Evolutionary conservation across 768 basidiomycete genomes (phyloP), one percentile per base, ranked within the genome.

Genomic region (Tylopilus subfusipes): DNA sequence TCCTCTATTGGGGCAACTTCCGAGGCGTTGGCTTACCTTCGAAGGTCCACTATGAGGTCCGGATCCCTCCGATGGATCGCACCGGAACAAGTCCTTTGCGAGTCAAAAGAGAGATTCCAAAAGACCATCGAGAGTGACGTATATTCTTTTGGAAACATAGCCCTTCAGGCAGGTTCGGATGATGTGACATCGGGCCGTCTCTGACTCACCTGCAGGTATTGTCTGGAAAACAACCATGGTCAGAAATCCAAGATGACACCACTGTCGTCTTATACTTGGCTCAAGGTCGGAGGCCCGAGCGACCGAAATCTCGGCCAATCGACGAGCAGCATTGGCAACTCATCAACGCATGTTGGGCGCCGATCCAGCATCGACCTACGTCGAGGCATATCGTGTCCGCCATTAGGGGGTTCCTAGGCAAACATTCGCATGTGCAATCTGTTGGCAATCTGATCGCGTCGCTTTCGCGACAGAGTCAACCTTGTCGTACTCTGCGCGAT

Each of bases 1-100:
- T 74, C 76, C 0, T 10, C 47, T 7, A 18, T 57, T 8, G 56
- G 39, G 6, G 31, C 29, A 19, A 51, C 24, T 6, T 27, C 49
- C 0, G 54, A 56, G 25, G 50, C 25, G 3, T 27, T 39, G 12
- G 25, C 22, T 9, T 44, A 39, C 22, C 54, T 56, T 19, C 46
- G 52, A 24, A 44, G 21, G 51, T 60, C 40, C 64, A 75, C 46
- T 66, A 68, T 14, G 76, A 74, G 19, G 18, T 33, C 59, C 3
- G 50, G 38, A 2, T 72, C 76, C n/a, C 66, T 78, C 19, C 70
- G 78, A 1, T 79, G 77, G 76, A 72, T 75, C 5, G 76, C 76
- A 45, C 65, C 76, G 0, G 60, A 72, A 18, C 63, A 42, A 33
- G 34, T 77, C 3, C 22, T 21, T 18, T 52, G 42, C 1, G 25